phyloP scores from a whole-genome alignment of 768 basidiomycete species.

The Boletus rubroflammeus region DNA sequence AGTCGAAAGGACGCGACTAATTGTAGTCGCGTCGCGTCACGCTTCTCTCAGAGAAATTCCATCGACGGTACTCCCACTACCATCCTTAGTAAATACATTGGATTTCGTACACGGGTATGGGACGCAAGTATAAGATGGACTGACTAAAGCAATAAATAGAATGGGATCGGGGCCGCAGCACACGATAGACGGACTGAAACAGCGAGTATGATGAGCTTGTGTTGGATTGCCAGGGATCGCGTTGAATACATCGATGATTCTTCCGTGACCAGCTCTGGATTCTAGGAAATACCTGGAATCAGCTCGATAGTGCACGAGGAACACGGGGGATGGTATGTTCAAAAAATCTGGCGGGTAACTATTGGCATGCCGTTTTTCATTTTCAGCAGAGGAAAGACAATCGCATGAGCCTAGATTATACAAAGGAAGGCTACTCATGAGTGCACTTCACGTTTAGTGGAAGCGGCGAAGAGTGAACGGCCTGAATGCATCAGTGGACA shows the following conservation, averaged over 20 bases:
- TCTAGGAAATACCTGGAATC: neutral
- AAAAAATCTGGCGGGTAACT: neutral
- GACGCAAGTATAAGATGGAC: neutral
- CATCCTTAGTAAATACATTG: neutral
- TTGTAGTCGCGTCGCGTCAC: conserved; percentile 4
- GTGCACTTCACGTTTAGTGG: too few species aligned
- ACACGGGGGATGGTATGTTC: neutral
- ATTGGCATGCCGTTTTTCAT: neutral
- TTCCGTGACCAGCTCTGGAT: neutral
- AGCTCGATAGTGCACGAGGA: neutral
- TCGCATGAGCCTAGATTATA: too few species aligned
- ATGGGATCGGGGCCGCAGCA: neutral
- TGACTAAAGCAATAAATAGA: neutral
- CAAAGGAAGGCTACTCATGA: too few species aligned
- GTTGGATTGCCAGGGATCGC: too few species aligned
- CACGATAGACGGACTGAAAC: too few species aligned
- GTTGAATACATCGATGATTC: too few species aligned
- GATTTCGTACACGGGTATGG: neutral
- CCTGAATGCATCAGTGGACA: too few species aligned
- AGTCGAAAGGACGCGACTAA: neutral
- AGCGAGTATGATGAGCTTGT: too few species aligned
- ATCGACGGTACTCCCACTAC: neutral
- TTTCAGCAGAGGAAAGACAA: neutral
- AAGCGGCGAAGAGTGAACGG: too few species aligned
- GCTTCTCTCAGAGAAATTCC: too few species aligned